Percentiles rank a stretch among this genome's conserved stretches.
These are phyloP conservation scores for Lactuca saligna DNA, from an alignment of 129 eudicot genomes.

Conservation along the genomic window DNA sequence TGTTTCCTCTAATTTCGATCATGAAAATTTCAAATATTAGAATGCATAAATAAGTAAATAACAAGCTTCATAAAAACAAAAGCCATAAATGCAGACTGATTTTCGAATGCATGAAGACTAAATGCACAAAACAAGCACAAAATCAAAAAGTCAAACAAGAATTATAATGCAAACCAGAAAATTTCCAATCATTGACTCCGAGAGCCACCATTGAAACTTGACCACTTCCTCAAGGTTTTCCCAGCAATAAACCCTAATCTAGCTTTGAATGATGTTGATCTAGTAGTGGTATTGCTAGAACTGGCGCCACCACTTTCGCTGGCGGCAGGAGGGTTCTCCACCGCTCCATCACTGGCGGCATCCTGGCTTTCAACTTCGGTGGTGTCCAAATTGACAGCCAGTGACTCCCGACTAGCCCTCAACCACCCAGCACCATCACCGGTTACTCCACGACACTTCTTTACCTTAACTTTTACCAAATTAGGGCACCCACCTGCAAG, in stretches of 20 bases:
- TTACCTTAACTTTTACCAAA: conserved; percentile 78
- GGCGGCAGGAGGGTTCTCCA: conserved; percentile 22
- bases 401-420: conserved; percentile 55
- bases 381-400: conserved; percentile 65
- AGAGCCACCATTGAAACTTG: conserved; percentile 61
- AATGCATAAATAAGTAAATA: conserved; percentile 13
- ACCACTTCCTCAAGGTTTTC: conserved; percentile 69
- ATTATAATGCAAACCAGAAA: conserved; percentile 19
- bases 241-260: conserved; percentile 58
- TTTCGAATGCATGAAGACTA: conserved; percentile 17
- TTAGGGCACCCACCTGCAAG: conserved; percentile 78
- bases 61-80: conserved; percentile 17
- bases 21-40: conserved; percentile 7
- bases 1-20: conserved; percentile 11
- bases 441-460: conserved; percentile 72
- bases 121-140: conserved; percentile 23
- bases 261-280: conserved; percentile 58
- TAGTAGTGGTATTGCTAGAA: conserved; percentile 41
- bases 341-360: conserved; percentile 41
- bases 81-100: conserved; percentile 15
- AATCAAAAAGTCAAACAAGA: conserved; percentile 29
- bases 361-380: conserved; percentile 53
- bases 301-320: conserved; percentile 34
- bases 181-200: conserved; percentile 18
- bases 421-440: conserved; percentile 64